Evolutionary conservation across 2,329 filamentous ascomycete species (phyloP).

Genomic region (Aspergillus transmontanensis): DNA sequence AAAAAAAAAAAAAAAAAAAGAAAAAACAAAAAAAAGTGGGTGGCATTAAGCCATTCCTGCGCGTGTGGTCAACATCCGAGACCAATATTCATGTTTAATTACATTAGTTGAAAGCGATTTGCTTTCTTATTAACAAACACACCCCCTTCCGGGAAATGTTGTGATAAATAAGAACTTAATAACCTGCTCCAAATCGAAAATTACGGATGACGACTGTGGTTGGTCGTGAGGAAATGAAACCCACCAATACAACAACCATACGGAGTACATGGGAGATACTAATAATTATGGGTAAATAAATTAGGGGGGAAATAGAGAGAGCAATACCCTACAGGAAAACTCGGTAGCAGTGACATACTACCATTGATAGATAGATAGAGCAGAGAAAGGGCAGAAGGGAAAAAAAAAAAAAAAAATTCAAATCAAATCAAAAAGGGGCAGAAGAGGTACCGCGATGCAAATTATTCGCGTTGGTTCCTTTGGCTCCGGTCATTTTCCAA

Average conservation of each 20-base stretch:
- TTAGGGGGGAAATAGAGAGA: not conserved
- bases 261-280: not conserved
- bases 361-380: not conserved
- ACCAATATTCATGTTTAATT: conserved; percentile 1
- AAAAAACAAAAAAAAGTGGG: not conserved
- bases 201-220: not conserved
- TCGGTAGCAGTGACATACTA: not conserved
- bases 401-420: no score
- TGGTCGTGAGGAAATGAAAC: not conserved
- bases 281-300: not conserved
- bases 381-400: not conserved
- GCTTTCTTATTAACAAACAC: not conserved
- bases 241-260: not conserved
- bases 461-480: conserved; percentile 1
- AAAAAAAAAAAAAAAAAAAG: no score
- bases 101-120: not conserved
- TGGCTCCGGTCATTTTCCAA: not conserved
- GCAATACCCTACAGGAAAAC: not conserved
- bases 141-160: not conserved
- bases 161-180: conserved; percentile 1
- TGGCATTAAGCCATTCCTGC: not conserved
- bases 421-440: not conserved
- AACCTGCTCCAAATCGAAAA: not conserved
- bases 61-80: not conserved
- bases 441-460: not conserved